Percentiles rank a stretch among this genome's conserved stretches.
Conservation (phyloP, 768 basidiomycete species). For the Tephrocybe sp. region DNA sequence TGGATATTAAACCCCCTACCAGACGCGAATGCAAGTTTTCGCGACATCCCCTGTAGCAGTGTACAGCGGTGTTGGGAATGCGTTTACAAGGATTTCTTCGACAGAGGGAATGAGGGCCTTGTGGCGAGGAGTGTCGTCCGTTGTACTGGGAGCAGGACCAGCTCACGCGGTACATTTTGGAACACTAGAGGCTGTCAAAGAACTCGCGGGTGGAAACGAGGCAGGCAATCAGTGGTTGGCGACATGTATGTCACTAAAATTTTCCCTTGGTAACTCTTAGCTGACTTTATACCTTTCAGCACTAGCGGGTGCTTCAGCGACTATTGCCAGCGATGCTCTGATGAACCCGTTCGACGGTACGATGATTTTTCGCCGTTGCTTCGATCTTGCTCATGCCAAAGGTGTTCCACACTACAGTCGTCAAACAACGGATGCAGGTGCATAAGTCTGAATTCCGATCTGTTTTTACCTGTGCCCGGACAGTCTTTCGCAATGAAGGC, state of each 20-base stretch:
- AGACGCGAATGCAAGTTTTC: conserved; percentile 99
- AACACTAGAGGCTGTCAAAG: conserved; percentile 92
- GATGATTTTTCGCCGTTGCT: conserved; percentile 22
- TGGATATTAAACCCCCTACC: conserved; percentile 1
- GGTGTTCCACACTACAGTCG: conserved; percentile 52
- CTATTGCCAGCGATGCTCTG: conserved; percentile 92
- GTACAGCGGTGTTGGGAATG: conserved; percentile 89
- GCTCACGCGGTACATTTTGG: conserved; percentile 99
- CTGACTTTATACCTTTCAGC: conserved; percentile 44
- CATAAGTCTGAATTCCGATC: conserved; percentile 91
- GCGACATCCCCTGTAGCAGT: conserved; percentile 81
- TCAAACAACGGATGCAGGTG: conserved; percentile 99
- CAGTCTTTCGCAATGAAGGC: conserved; percentile 86
- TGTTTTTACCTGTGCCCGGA: conserved; percentile 80
- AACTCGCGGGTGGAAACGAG: conserved; percentile 85
- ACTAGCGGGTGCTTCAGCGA: conserved; percentile 90
- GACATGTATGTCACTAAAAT: conserved; percentile 63
- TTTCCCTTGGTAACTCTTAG: background rate
- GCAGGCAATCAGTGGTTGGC: conserved; percentile 81
- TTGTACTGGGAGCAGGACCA: conserved; percentile 94
- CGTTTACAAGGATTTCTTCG: conserved; percentile 88
- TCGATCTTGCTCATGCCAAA: background rate
- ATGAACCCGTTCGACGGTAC: conserved; percentile 99
- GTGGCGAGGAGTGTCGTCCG: conserved; percentile 96
- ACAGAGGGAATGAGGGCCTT: conserved; percentile 90